A percentile compares a stretch with the other conserved stretches of the same genome.
Conservation (phyloP, 768 basidiomycete species). For the Mycena galericulata region DNA sequence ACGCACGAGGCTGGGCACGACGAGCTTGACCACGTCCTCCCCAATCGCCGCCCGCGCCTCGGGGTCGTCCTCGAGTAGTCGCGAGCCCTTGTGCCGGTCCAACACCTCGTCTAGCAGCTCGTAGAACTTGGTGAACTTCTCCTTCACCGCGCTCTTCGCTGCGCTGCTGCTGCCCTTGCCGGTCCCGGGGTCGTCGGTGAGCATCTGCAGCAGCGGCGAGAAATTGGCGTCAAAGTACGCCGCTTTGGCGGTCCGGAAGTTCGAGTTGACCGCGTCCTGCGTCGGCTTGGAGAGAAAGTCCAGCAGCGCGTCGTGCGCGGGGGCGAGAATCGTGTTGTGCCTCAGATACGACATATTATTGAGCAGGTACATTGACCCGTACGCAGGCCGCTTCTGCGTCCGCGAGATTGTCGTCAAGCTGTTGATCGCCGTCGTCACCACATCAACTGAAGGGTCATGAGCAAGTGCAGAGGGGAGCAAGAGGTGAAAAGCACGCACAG, state of each 20-base stretch:
- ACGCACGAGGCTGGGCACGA: constrained; percentile 78
- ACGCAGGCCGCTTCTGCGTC: constrained; percentile 68
- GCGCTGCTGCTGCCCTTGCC: constrained; percentile 62
- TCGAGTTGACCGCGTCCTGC: constrained; percentile 71
- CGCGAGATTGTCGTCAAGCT: constrained; percentile 75
- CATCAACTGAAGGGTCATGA: constrained; percentile 64
- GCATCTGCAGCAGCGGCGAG: constrained; percentile 78
- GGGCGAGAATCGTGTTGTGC: constrained; percentile 65
- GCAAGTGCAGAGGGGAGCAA: constrained; percentile 4
- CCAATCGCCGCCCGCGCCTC: constrained; percentile 68
- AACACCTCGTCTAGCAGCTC: constrained; percentile 83
- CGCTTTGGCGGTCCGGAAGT: constrained; percentile 85
- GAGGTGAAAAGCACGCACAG: constrained; percentile 57
- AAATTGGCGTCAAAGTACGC: constrained; percentile 89
- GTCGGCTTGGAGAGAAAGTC: constrained; percentile 71
- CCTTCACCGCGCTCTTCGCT: constrained; percentile 74
- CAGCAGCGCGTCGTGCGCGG: constrained; percentile 58
- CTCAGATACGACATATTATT: constrained; percentile 85
- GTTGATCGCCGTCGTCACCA: constrained; percentile 72
- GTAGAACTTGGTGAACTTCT: constrained; percentile 86
- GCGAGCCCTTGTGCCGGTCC: constrained; percentile 78
- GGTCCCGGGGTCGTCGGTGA: constrained; percentile 67
- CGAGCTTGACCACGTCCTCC: constrained; percentile 82
- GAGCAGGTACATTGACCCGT: constrained; percentile 81
- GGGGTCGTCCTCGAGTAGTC: constrained; percentile 77